Evolutionary conservation across 2,329 filamentous ascomycete species (phyloP).

Genomic region (Penicillium sp.): DNA sequence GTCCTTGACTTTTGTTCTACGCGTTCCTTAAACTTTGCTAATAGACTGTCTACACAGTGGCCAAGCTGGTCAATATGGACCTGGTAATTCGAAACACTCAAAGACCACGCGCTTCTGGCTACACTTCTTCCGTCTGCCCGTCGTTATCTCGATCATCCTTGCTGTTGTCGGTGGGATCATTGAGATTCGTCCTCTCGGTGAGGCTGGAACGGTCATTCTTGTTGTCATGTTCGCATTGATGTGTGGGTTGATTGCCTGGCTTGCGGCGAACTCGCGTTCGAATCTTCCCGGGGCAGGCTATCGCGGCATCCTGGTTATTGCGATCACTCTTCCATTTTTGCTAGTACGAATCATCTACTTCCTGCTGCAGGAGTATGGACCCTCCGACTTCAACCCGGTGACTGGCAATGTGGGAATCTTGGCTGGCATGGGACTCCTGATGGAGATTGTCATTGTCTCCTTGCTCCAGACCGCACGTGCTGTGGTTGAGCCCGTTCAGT

Average conservation of each 20-base stretch:
- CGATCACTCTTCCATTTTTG: conserved; percentile 23
- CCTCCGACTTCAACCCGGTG: conserved; percentile 16
- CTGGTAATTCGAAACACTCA: conserved; percentile 26
- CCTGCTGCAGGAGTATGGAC: conserved; percentile 21
- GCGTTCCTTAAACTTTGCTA: not conserved
- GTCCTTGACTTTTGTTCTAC: not conserved
- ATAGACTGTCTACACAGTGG: conserved; percentile 18
- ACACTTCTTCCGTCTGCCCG: conserved; percentile 28
- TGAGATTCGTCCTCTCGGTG: conserved; percentile 14
- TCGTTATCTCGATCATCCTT: conserved; percentile 23
- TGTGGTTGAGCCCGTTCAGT: conserved; percentile 23
- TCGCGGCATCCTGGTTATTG: conserved; percentile 18
- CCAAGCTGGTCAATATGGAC: conserved; percentile 26
- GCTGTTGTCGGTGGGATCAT: conserved; percentile 22
- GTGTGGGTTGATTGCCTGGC: conserved; percentile 21
- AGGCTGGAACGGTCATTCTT: conserved; percentile 23
- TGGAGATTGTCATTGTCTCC: conserved; percentile 25
- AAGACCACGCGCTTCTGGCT: conserved; percentile 21
- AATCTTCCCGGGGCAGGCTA: conserved; percentile 19
- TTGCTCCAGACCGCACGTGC: conserved; percentile 22
- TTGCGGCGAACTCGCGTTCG: conserved; percentile 18
- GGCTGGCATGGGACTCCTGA: conserved; percentile 26
- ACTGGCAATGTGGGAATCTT: conserved; percentile 17
- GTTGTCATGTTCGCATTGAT: conserved; percentile 24
- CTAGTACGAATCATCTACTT: conserved; percentile 24